These are phyloP conservation scores for Candida quercuum DNA, from an alignment of 805 yeast species.

Conservation along the genomic window DNA sequence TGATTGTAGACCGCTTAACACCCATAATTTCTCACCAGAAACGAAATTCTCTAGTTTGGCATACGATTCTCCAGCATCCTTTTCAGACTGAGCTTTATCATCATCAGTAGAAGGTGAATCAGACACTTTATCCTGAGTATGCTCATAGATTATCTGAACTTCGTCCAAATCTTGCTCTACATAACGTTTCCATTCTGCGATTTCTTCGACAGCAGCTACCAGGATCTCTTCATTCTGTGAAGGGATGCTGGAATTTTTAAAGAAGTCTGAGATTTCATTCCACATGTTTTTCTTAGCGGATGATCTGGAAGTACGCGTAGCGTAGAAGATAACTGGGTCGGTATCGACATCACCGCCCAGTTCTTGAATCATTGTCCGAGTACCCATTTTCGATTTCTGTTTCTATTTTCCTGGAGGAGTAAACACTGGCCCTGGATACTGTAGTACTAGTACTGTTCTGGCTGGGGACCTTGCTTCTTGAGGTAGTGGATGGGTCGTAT, in stretches of 20 bases:
- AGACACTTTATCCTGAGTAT: not conserved
- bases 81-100: not conserved
- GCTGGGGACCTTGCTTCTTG: no score
- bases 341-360: not conserved
- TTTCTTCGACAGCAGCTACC: constrained; percentile 9
- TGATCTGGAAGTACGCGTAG: constrained; percentile 9
- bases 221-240: constrained; percentile 3
- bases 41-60: not conserved
- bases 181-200: constrained; percentile 15
- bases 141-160: constrained; percentile 3
- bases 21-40: constrained; percentile 14
- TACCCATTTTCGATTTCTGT: not conserved
- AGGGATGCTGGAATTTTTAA: constrained; percentile 7
- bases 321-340: not conserved
- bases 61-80: not conserved
- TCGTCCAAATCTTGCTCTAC: constrained; percentile 15
- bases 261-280: constrained; percentile 7
- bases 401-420: no score
- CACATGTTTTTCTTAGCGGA: constrained; percentile 5
- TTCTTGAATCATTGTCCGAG: not conserved
- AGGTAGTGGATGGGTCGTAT: no score
- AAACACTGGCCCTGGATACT: no score
- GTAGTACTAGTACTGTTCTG: no score
- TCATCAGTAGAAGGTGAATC: not conserved
- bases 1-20: constrained; percentile 18